Base-by-base conservation (phyloP, 257 asterid species). In the Solanum medicagineum region DNA sequence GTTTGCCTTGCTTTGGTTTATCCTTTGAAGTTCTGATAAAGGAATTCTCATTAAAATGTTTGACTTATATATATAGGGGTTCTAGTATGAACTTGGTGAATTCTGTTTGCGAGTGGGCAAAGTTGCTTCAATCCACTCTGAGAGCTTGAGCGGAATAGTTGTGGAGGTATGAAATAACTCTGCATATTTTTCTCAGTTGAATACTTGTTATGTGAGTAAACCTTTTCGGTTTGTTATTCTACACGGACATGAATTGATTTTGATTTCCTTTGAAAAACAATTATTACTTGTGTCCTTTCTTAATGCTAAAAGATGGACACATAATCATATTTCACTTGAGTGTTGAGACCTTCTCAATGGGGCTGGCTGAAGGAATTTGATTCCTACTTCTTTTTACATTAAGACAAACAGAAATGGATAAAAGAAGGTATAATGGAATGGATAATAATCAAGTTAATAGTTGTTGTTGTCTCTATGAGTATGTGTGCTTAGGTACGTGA, bases 71-170 rank as follows among this genome's bases (percentile, higher is more conserved):
- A 22, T 84, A 84, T 84, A 95, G 98, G 98, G 98, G 73, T 89
- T 84, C 85, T 95, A 92, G 59, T 95, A 95, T 86, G 95, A 91
- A 84, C 93, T 95, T 57, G 98, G 98, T 57, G 98, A 95, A 88
- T 96, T 96, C 86, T 95, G 87, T 90, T 86, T 96, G 87, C 92
- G 98, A 19, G 99, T 94, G 86, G 99, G 98, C 86, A 96, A 96
- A 90, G 98, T 94, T 83, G 93, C 91, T 85, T 95, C 96, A 4
- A 57, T 88, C 87, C 93, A 95, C 86, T 87, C 95, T 56, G 98
- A 95, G 86, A 92, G 81, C 87, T 91, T 96, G 90, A 95, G 98
- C 92, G 99, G 98, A 89, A 96, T 96, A 80, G 94, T 93, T 75
- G 91, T 96, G 99, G 99, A 96, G 99, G 99, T 96, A 93, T 54